Base-by-base conservation (phyloP, 1,284 basidiomycete species). In the Takashimella tepidaria region DNA sequence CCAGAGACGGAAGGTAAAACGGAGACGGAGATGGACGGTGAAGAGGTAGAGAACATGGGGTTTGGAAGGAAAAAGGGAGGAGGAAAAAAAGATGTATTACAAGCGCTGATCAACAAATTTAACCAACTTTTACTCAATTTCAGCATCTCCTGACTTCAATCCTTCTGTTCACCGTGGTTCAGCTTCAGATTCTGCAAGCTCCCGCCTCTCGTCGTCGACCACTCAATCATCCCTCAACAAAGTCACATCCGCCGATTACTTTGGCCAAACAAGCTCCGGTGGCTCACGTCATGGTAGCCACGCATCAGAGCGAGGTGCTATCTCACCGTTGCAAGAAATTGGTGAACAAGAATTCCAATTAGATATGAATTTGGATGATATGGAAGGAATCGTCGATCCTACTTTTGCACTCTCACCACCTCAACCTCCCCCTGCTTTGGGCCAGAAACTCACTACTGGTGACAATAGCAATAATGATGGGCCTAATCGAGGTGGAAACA, bases 381-480 rank as follows among this genome's bases (percentile, higher is more conserved):
- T 96, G 81, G 87, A 88, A 47, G 91, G 88, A 25, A 89, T 95
- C 68, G 79, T 95, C 60, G 80, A 90, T 70, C 72, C 76, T 19
- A 77, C 61, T 12, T 72, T 65, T 20, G 75, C 70, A 22, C 61
- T 61, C 57, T 52, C 58, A 24, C 57, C 60, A 13, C 51, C 31
- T 37, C 31, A 37, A 37, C 31, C 31, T 8, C 31, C 31, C 10
- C 31, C 31, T 16, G 31, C 31, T 37, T 8, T 16, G 16, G 31
- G 31, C 8, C 31, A 8, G 16, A 16, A 16, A 37, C 10, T 16
- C 10, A 37, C 31, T 16, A 37, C 8, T 37, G 31, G 31, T 16
- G n/a, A n/a, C n/a, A n/a, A n/a, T n/a, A n/a, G n/a, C n/a, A n/a
- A n/a, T n/a, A n/a, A n/a, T n/a, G n/a, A n/a, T n/a, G n/a, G n/a